Base-by-base conservation (phyloP, 1,284 basidiomycete species). In the Marasmius fiardii region DNA sequence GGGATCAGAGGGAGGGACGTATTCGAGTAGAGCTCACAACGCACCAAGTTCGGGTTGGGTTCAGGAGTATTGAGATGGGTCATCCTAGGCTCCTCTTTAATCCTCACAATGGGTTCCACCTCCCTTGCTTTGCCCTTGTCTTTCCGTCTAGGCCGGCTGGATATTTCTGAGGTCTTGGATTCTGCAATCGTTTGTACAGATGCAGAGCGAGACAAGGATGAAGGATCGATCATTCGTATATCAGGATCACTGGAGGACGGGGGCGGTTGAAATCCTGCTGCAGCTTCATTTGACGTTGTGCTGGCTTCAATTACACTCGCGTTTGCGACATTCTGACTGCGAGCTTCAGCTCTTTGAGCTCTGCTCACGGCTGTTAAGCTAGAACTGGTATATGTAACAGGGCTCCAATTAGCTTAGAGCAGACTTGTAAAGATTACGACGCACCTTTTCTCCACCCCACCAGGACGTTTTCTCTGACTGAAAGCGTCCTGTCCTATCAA, bases 261-360 rank as follows among this genome's bases (percentile, higher is more conserved):
- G 55, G 73, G 74, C 54, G 65, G 69, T 65, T 64, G 70, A 55
- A 70, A 68, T 35, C 70, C 77, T 71, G 66, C 71, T 67, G 62
- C 78, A 59, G 51, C 59, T 53, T 71, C 71, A 54, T 61, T 59
- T 54, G 64, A 65, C 54, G 60, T 60, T 48, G 72, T 67, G 62
- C 82, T 79, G 54, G 71, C 63, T 50, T 70, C 64, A 57, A 73
- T 68, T 41, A 6, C 39, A 37, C 71, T 65, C 51, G 67, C 67
- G 56, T 48, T 47, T 35, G 71, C 75, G 68, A 41, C 39, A n/a
- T 80, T 80, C 65, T 88, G 74, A 68, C 79, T 80, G 60, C 88
- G 86, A 61, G 88, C 84, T 58, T 82, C 84, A 44, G 86, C 86
- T 70, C 88, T 83, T 67, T 90, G 88, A 56, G 88, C 84, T 62